Base-by-base conservation (phyloP, 1,284 basidiomycete species). In the Vanrija pseudolonga region DNA sequence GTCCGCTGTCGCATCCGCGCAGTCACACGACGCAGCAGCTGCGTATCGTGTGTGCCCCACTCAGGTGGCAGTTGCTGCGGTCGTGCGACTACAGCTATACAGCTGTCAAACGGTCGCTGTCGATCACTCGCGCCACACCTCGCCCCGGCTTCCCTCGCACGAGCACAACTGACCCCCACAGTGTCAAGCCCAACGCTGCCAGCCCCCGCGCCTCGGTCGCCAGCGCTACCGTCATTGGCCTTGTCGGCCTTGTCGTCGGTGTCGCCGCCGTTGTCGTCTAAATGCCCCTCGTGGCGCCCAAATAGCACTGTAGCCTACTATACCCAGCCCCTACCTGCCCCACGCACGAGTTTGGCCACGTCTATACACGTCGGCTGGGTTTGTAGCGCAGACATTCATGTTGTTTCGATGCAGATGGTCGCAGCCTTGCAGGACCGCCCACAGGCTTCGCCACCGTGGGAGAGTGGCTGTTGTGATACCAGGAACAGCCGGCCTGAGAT, bases 251-350 rank as follows among this genome's bases (percentile, higher is more conserved):
- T 23, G 54, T 45, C 36, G 40, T 41, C 32, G 56, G 49, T 23
- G 50, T 51, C 38, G 49, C 41, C 18, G 52, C 56, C 41, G 19
- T 54, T 46, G 17, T 54, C 14, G 9, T 54, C 42, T 58, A 58
- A 54, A 19, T 15, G 44, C 17, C 44, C 7, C 24, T 45, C 6
- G 24, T 26, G 26, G 26, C 44, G 28, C 26, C 6, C n/a, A 15
- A 15, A 24, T 15, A 42, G 9, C 5, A 15, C 20, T 22, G 18
- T 20, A 20, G 11, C 20, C 20, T 20, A 42, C 41, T 22, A 15
- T 23, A 42, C 18, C 18, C 14, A 42, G 32, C 20, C 18, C 12
- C 20, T 20, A 22, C 18, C 20, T 15, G 41, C 32, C 32, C 32
- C 32, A 32, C 32, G 32, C 32, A 32, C 32, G 32, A 32, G 32